A percentile compares a stretch with the other conserved stretches of the same genome.
These are phyloP conservation scores for Galerina sulciceps DNA, from an alignment of 768 basidiomycete species.

Conservation along the genomic window DNA sequence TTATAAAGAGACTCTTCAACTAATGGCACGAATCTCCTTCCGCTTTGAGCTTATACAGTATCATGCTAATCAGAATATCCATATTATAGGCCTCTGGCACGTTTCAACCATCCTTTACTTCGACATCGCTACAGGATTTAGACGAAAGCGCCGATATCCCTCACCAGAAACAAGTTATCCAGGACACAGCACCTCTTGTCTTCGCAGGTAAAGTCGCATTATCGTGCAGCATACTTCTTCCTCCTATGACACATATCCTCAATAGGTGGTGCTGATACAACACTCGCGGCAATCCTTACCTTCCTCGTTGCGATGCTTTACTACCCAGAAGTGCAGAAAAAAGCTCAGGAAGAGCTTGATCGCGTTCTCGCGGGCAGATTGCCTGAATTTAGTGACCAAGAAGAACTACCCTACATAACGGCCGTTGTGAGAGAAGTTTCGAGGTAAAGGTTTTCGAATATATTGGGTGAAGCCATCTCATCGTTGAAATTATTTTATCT, in stretches of 20 bases:
- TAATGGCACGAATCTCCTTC: no score
- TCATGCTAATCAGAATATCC: no score
- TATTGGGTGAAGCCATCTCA: constrained; percentile 7
- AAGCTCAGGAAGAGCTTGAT: constrained; percentile 11
- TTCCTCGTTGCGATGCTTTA: constrained; percentile 7
- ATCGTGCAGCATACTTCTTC: not conserved
- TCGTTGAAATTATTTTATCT: no score
- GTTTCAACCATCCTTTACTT: no score
- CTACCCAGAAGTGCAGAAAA: constrained; percentile 2
- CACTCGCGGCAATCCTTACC: not conserved
- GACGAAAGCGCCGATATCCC: constrained; percentile 15
- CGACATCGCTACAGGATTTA: not conserved
- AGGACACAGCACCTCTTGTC: constrained; percentile 42
- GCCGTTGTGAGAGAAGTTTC: constrained; percentile 34
- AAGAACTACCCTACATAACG: constrained; percentile 33
- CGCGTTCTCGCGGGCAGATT: constrained; percentile 4
- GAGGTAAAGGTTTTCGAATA: constrained; percentile 28
- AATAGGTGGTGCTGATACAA: not conserved
- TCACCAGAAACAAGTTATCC: constrained; percentile 22
- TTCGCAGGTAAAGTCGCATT: constrained; percentile 22
- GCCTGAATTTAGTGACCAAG: constrained; percentile 7
- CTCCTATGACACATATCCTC: no score
- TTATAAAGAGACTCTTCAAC: constrained; percentile 23
- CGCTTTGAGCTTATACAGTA: no score
- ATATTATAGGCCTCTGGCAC: no score